Evolutionary conservation across 306 rosid genomes (phyloP).

Genomic region (Pterocarpus santalinus): DNA sequence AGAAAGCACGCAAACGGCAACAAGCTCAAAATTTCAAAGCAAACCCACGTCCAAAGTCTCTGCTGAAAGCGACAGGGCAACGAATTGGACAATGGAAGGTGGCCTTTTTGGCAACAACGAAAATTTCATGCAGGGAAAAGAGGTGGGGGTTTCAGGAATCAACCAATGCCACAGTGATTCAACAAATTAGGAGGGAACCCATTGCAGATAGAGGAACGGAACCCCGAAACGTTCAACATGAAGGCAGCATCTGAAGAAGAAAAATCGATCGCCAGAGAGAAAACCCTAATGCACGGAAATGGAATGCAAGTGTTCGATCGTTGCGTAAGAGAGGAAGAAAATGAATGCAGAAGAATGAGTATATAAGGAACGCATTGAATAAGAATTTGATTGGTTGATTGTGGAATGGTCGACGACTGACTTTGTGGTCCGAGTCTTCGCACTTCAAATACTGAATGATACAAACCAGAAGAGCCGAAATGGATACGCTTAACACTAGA

Average conservation of each 20-base stretch:
- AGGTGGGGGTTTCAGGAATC: slow-evolving; percentile 8
- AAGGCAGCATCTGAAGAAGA: slow-evolving; percentile 41
- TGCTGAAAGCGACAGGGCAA: slow-evolving; percentile 32
- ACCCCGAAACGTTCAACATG: slow-evolving; percentile 44
- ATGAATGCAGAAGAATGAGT: background rate
- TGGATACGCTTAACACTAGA: too few relatives aligned
- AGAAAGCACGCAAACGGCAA: slow-evolving; percentile 3
- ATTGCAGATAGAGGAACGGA: slow-evolving; percentile 30
- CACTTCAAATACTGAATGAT: too few relatives aligned
- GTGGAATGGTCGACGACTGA: background rate
- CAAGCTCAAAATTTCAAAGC: slow-evolving; percentile 37
- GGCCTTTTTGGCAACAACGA: slow-evolving; percentile 19
- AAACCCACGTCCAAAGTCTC: slow-evolving; percentile 27
- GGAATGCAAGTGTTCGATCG: background rate
- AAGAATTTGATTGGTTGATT: background rate
- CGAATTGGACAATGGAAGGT: slow-evolving; percentile 8
- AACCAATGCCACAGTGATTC: slow-evolving; percentile 56
- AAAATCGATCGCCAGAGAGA: background rate
- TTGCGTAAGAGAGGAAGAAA: background rate
- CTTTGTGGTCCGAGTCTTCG: too few relatives aligned
- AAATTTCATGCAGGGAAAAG: slow-evolving; percentile 24
- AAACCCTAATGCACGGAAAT: slow-evolving; percentile 37
- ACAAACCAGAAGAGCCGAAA: too few relatives aligned
- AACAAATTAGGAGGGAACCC: slow-evolving; percentile 41
- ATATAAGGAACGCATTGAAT: background rate